Base-by-base conservation (phyloP, 345 rosid genomes). In the Eucalyptus camaldulensis region DNA sequence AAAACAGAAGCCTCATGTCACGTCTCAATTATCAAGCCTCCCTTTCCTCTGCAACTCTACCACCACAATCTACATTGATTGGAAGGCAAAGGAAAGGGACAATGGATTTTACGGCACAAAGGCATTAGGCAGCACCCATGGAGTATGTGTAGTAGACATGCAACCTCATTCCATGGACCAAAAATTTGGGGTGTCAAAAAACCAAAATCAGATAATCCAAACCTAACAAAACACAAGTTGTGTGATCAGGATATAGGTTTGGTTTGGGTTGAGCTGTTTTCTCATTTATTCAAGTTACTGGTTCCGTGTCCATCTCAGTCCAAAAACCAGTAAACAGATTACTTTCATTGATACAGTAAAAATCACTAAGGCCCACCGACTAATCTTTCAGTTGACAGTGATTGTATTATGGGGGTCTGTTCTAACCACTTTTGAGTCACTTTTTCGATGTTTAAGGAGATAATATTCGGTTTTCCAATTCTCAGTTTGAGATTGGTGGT, bases 81-180 rank as follows among this genome's bases (percentile, higher is more conserved):
- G 47, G 83, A 76, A 12, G 47, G 27, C 83, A 40, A 76, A 76
- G 47, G 83, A 76, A 40, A 76, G 21, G 83, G 47, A 76, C 27
- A 76, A 76, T 11, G 15, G 29, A 40, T 76, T 24, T 76, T 22
- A 25, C 21, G 47, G 83, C 27, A 76, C 83, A 37, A 3, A 76
- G 81, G 12, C 40, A 91, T 95, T 95, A 89, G 47, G 83, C 16
- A 4, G 83, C 83, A 40, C 24, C 83, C 83, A 76, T 40, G 83
- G 47, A 76, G 83, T 40, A 76, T 40, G 47, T 76, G 27, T 37
- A 76, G 83, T 40, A 76, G 83, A 37, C 47, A 76, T 40, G 83
- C 27, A 40, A 76, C 29, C 47, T 76, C 83, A 76, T 44, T 37
- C 47, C 83, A 40, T 76, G 45, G 83, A 40, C 83, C 83, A 40